A percentile compares a stretch with the other conserved stretches of the same genome.
These are phyloP conservation scores for Eucalyptus virginea DNA, from an alignment of 345 rosid species.

Conservation along the genomic window DNA sequence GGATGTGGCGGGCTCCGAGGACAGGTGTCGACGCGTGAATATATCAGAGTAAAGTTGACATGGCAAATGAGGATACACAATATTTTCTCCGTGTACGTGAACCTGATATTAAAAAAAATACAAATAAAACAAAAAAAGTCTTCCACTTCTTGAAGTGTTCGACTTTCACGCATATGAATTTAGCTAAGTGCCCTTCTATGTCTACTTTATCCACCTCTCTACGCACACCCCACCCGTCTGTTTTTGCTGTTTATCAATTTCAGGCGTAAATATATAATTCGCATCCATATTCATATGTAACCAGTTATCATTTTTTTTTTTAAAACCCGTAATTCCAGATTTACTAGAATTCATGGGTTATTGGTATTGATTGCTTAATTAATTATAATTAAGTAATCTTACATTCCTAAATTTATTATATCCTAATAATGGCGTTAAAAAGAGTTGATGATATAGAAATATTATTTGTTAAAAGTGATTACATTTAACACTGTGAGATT, in stretches of 20 bases:
- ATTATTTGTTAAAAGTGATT: background rate
- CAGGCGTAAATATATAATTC: background rate
- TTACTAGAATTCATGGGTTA: background rate
- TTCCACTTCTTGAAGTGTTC: background rate
- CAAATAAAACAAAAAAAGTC: background rate
- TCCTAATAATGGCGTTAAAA: too few relatives aligned
- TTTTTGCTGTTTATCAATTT: too few relatives aligned
- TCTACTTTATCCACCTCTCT: background rate
- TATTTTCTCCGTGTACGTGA: too few relatives aligned
- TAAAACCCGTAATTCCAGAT: background rate
- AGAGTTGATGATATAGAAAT: too few relatives aligned
- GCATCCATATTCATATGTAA: background rate
- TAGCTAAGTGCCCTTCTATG: background rate
- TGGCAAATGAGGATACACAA: too few relatives aligned
- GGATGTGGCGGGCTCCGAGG: too few relatives aligned
- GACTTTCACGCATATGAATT: background rate
- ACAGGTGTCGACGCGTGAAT: accelerated
- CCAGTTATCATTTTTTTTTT: background rate
- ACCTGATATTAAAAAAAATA: too few relatives aligned
- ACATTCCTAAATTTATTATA: too few relatives aligned
- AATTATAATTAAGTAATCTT: too few relatives aligned
- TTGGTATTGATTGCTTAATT: background rate
- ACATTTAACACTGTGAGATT: background rate
- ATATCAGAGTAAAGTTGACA: too few relatives aligned
- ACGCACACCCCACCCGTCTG: background rate